These are phyloP conservation scores for Lolium multiflorum DNA, from an alignment of 176 grass and related monocot genomes.

Conservation along the genomic window DNA sequence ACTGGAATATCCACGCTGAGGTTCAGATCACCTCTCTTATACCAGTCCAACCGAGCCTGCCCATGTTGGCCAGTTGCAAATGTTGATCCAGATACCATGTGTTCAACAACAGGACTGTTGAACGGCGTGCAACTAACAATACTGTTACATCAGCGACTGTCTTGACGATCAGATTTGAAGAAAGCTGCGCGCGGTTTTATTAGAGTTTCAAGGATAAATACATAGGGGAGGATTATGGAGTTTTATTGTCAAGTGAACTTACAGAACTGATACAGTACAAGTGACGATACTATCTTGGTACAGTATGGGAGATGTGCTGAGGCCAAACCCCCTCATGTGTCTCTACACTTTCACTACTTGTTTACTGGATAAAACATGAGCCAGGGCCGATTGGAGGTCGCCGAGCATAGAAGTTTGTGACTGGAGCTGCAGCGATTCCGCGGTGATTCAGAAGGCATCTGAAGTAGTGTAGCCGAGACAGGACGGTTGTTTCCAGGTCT, in stretches of 20 bases:
- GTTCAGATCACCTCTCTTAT: constrained; percentile 41
- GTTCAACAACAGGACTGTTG: constrained; percentile 38
- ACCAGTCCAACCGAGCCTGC: constrained; percentile 47
- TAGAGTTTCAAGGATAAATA: constrained; percentile 15
- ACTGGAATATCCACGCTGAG: constrained; percentile 39
- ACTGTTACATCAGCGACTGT: not conserved
- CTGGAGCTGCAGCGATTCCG: constrained; percentile 80
- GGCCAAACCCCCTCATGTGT: constrained; percentile 19
- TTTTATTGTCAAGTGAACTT: constrained; percentile 45
- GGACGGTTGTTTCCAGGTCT: constrained; percentile 71
- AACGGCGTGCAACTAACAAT: not conserved
- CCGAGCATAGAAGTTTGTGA: constrained; percentile 74
- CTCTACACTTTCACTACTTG: not conserved
- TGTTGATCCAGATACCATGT: constrained; percentile 29
- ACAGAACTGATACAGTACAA: constrained; percentile 40
- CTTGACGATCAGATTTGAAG: not conserved
- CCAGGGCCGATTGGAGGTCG: constrained; percentile 62
- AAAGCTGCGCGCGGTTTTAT: constrained; percentile 14
- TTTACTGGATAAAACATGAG: constrained; percentile 82
- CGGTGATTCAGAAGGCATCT: constrained; percentile 87
- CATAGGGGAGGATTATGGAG: not conserved
- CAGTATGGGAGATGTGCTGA: constrained; percentile 35
- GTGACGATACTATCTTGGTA: constrained; percentile 5
- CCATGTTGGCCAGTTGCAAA: constrained; percentile 42
- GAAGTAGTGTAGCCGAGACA: constrained; percentile 75